A percentile compares a stretch with the other conserved stretches of the same genome.
These are phyloP conservation scores for Omphalotus olearius DNA, from an alignment of 1,284 basidiomycete species.

Conservation along the genomic window DNA sequence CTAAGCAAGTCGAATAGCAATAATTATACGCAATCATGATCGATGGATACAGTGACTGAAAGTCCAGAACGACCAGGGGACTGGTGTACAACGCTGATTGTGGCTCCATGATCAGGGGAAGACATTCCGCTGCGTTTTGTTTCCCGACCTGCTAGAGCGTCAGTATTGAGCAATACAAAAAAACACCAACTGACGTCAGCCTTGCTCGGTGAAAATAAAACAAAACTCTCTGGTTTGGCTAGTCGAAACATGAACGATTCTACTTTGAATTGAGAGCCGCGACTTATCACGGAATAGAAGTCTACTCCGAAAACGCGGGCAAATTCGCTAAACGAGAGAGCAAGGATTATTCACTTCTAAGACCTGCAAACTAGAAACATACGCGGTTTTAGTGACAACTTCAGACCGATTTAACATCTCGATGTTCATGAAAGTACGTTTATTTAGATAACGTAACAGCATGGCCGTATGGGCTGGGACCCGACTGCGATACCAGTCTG, in stretches of 20 bases:
- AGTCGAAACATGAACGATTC: slow-evolving; percentile 98
- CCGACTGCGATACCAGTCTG: slow-evolving; percentile 67
- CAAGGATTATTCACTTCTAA: background rate
- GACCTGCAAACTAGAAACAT: slow-evolving; percentile 22
- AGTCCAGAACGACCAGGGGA: slow-evolving; percentile 91
- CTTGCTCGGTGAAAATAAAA: slow-evolving; percentile 84
- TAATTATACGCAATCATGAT: slow-evolving; percentile 99
- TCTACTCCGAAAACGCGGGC: slow-evolving; percentile 96
- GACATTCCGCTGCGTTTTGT: slow-evolving; percentile 94
- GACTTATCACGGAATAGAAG: slow-evolving; percentile 91
- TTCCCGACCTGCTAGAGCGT: slow-evolving; percentile 69
- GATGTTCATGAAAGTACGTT: slow-evolving; percentile 63
- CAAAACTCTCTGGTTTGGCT: slow-evolving; percentile 93
- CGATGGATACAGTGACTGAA: slow-evolving; percentile 94
- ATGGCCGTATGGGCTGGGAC: slow-evolving; percentile 50
- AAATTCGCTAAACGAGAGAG: slow-evolving; percentile 68
- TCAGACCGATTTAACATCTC: slow-evolving; percentile 81
- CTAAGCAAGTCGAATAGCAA: slow-evolving; percentile 96
- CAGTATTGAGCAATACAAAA: background rate
- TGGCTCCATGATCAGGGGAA: slow-evolving; percentile 94
- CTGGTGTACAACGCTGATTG: slow-evolving; percentile 90
- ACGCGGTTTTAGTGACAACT: slow-evolving; percentile 87
- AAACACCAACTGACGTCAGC: slow-evolving; percentile 57
- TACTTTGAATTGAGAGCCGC: slow-evolving; percentile 97
- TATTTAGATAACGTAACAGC: slow-evolving; percentile 61